These are phyloP conservation scores for Populus tremula DNA, from an alignment of 345 rosid species.

Conservation along the genomic window DNA sequence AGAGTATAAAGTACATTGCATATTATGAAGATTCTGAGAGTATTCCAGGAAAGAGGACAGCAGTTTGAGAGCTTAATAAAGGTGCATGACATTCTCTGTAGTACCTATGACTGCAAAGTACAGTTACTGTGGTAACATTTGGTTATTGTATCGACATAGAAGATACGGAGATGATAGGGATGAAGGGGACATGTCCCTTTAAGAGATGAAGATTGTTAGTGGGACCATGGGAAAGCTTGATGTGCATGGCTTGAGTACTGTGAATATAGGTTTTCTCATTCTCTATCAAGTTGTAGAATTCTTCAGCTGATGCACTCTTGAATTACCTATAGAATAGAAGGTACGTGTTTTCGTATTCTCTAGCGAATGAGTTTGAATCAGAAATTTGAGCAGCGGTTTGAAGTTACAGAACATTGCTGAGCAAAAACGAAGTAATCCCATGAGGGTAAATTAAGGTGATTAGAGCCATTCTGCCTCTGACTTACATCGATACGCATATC, in stretches of 20 bases:
- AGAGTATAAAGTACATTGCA: slow-evolving; percentile 81
- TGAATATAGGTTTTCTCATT: slow-evolving; percentile 68
- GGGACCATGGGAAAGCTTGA: slow-evolving; percentile 97
- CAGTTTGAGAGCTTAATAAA: slow-evolving; percentile 98
- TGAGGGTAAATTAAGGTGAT: not conserved
- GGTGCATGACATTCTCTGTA: slow-evolving; percentile 33
- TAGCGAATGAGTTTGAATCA: not conserved
- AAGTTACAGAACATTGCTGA: not conserved
- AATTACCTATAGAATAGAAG: slow-evolving; percentile 59
- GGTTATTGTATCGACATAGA: no score
- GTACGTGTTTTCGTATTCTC: slow-evolving; percentile 16
- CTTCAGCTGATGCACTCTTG: slow-evolving; percentile 57
- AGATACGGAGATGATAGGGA: no score
- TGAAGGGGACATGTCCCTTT: slow-evolving; percentile 33
- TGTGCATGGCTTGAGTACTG: slow-evolving; percentile 96
- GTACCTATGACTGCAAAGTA: slow-evolving; percentile 17
- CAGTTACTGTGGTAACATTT: not conserved
- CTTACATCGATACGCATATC: no score
- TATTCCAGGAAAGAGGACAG: slow-evolving; percentile 80
- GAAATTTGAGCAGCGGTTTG: not conserved
- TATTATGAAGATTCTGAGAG: slow-evolving; percentile 93
- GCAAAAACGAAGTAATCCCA: no score
- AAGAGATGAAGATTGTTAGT: slow-evolving; percentile 89
- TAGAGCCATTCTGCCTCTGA: no score
- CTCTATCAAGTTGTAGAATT: slow-evolving; percentile 49